Conservation (phyloP, 108 stramenopile species). For the Nannochloropsis salina region DNA sequence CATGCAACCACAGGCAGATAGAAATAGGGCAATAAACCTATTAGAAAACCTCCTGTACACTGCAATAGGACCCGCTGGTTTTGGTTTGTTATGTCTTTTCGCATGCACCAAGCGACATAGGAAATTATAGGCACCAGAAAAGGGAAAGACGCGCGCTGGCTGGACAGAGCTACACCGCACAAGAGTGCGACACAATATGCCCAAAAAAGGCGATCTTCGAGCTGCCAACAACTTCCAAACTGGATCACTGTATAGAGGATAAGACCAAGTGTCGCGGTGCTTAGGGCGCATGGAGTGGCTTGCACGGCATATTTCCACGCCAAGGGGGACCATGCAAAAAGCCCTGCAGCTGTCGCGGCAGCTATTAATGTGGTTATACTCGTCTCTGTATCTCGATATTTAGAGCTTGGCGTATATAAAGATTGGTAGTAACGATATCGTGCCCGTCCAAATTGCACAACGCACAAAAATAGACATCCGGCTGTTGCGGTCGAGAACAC, state of each 20-base stretch:
- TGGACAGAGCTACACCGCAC: neutral
- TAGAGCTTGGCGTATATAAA: neutral
- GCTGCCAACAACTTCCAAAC: neutral
- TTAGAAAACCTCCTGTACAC: neutral
- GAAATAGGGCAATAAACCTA: neutral
- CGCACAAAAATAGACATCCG: neutral
- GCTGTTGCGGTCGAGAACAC: neutral
- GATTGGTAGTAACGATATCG: neutral
- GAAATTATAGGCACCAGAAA: neutral
- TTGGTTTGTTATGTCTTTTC: neutral
- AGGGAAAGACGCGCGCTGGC: neutral
- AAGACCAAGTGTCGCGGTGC: neutral
- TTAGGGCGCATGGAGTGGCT: neutral
- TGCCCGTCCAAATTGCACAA: neutral
- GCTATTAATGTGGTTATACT: constrained; percentile 8
- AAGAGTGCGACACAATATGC: neutral
- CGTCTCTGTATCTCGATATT: neutral
- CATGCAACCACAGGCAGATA: neutral
- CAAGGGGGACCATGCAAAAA: constrained; percentile 9
- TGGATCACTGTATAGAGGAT: neutral
- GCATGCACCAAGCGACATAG: constrained; percentile 5
- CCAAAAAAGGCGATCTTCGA: neutral
- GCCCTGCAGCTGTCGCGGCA: neutral
- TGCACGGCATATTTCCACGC: neutral
- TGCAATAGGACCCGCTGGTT: neutral